These are phyloP conservation scores for Ramalina intermedia DNA, from an alignment of 495 filamentous ascomycete genomes.

Conservation along the genomic window DNA sequence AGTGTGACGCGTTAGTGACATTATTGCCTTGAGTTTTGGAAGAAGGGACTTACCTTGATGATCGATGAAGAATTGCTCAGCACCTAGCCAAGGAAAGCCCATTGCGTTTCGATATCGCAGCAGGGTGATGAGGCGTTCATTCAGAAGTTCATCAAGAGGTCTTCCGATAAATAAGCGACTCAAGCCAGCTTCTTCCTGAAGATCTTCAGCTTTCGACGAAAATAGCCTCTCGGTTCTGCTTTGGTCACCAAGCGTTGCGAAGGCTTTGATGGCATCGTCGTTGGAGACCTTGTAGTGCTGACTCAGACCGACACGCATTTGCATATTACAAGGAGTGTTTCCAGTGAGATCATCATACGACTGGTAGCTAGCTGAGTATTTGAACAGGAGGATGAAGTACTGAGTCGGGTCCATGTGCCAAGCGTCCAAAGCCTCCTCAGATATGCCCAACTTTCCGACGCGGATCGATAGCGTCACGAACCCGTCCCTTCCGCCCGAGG, in stretches of 20 bases:
- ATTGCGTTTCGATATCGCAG: conserved; percentile 41
- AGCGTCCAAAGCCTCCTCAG: conserved; percentile 58
- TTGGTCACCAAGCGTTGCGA: conserved; percentile 23
- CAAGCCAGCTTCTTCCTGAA: conserved; percentile 14
- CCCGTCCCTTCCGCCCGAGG: conserved; percentile 24
- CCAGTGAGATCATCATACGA: conserved; percentile 34
- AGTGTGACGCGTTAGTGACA: neutral
- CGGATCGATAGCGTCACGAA: conserved; percentile 46
- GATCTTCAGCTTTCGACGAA: neutral
- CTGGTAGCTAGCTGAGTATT: conserved; percentile 44
- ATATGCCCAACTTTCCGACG: conserved; percentile 56
- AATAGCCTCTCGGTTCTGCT: conserved; percentile 3
- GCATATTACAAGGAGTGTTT: conserved; percentile 5
- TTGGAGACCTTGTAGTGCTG: conserved; percentile 33
- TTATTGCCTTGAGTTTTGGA: neutral
- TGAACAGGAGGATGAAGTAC: conserved; percentile 67
- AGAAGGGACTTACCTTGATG: conserved; percentile 20
- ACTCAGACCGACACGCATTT: conserved; percentile 34
- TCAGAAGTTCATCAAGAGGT: conserved; percentile 56
- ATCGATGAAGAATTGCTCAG: conserved; percentile 44
- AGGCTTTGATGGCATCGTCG: conserved; percentile 31
- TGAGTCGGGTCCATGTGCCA: conserved; percentile 57
- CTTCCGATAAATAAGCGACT: conserved; percentile 53
- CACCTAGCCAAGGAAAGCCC: conserved; percentile 52
- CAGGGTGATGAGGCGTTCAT: conserved; percentile 49